Evolutionary conservation across 129 eudicot species (phyloP).

Genomic region (Chrysanthemum seticuspe): DNA sequence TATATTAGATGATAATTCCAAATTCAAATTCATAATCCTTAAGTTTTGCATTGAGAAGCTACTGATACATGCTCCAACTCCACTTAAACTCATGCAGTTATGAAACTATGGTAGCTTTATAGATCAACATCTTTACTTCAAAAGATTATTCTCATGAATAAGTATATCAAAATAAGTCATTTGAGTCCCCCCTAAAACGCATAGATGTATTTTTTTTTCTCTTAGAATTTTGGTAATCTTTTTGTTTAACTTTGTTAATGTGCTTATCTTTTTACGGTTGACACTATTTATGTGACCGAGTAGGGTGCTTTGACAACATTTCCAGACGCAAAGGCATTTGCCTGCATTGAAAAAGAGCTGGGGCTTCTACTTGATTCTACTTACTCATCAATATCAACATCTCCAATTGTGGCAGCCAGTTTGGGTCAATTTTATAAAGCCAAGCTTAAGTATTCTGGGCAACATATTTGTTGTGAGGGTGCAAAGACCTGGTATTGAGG

Average conservation of each 20-base stretch:
- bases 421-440: conserved; percentile 97
- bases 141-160: not conserved
- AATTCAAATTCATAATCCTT: not conserved
- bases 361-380: conserved; percentile 75
- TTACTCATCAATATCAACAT: conserved; percentile 75
- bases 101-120: not conserved
- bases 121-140: conserved; percentile 8
- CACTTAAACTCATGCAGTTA: not conserved
- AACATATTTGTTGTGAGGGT: conserved; percentile 91
- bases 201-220: not conserved
- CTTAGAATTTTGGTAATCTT: not conserved
- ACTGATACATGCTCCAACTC: not conserved
- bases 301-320: conserved; percentile 95
- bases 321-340: conserved; percentile 87
- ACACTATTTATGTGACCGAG: conserved; percentile 16
- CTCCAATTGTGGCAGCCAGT: conserved; percentile 97
- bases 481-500: conserved; percentile 96
- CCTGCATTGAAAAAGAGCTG: conserved; percentile 85
- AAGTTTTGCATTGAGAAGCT: not conserved
- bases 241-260: not conserved
- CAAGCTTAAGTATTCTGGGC: conserved; percentile 69
- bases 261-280: not conserved
- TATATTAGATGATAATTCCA: no score
- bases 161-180: conserved; percentile 10
- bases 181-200: not conserved